phyloP scores from a whole-genome alignment of 2,329 filamentous ascomycete genomes.

The Paracoccidioides lutzii region DNA sequence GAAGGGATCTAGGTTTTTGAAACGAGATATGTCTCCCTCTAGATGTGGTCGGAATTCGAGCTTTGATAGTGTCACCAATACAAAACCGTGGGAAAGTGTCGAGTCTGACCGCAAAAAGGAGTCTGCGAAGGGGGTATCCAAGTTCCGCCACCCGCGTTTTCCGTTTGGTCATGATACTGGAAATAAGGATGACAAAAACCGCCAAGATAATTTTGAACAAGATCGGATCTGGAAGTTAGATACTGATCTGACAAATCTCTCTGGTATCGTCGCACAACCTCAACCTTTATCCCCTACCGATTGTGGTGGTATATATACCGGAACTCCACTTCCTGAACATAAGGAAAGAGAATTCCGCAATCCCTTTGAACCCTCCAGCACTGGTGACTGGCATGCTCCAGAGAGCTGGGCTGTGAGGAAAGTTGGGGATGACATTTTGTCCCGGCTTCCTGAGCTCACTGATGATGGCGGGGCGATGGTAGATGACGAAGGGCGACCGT shows the following conservation, averaged over 20 bases:
- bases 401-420: slow-evolving; percentile 92
- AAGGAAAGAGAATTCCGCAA: slow-evolving; percentile 20
- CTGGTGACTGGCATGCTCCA: slow-evolving; percentile 74
- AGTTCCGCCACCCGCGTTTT: slow-evolving; percentile 22
- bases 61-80: slow-evolving; percentile 18
- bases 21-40: slow-evolving; percentile 22
- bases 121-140: slow-evolving; percentile 22
- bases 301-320: slow-evolving; percentile 26
- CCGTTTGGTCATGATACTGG: slow-evolving; percentile 21
- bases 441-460: slow-evolving; percentile 34
- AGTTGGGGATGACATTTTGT: slow-evolving; percentile 28
- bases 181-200: slow-evolving; percentile 14
- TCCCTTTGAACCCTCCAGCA: slow-evolving; percentile 15
- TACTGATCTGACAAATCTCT: slow-evolving; percentile 80
- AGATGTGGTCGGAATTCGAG: slow-evolving; percentile 24
- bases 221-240: slow-evolving; percentile 64
- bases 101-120: slow-evolving; percentile 30
- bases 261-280: slow-evolving; percentile 68
- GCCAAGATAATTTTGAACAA: slow-evolving; percentile 38
- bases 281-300: slow-evolving; percentile 59
- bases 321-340: slow-evolving; percentile 13
- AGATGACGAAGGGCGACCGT: slow-evolving; percentile 63
- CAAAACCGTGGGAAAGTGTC: slow-evolving; percentile 16
- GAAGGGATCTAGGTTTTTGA: slow-evolving; percentile 16
- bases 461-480: slow-evolving; percentile 61